phyloP scores from a whole-genome alignment of 441 rosid genomes.

The Populus trichocarpa region DNA sequence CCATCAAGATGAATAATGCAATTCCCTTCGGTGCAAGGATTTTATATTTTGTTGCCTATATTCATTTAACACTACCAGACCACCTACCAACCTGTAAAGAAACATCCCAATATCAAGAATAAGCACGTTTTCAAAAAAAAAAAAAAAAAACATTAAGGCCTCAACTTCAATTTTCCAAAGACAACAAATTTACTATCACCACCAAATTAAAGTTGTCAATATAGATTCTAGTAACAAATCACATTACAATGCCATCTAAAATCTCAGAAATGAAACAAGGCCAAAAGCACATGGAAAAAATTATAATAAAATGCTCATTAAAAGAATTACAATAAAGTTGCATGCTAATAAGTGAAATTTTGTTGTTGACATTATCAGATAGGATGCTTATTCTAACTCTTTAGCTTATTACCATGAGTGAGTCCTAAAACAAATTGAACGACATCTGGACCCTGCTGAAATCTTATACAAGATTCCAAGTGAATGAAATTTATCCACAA shows the following conservation, averaged over 20 bases:
- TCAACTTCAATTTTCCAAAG: not conserved
- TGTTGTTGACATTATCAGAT: not conserved
- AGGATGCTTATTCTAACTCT: not conserved
- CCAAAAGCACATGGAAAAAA: not conserved
- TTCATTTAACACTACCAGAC: not conserved
- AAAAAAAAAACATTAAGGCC: not conserved
- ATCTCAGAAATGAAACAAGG: not conserved
- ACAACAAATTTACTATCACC: not conserved
- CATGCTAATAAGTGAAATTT: not conserved
- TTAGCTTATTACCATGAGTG: not conserved
- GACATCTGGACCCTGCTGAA: not conserved
- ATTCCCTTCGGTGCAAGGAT: not conserved
- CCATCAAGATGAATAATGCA: not conserved
- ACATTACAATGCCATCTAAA: too few species aligned
- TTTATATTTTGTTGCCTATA: not conserved
- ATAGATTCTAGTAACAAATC: too few species aligned
- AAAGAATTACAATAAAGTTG: not conserved
- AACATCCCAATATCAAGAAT: not conserved
- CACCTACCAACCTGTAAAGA: not conserved
- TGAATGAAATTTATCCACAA: not conserved
- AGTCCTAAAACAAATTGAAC: not conserved
- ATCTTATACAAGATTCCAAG: not conserved
- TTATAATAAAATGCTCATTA: not conserved
- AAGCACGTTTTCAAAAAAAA: not conserved
- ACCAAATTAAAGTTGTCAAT: too few species aligned